Percentiles rank a stretch among this genome's conserved stretches.
Conservation (phyloP, 768 basidiomycete species). For the Artomyces pyxidatus region DNA sequence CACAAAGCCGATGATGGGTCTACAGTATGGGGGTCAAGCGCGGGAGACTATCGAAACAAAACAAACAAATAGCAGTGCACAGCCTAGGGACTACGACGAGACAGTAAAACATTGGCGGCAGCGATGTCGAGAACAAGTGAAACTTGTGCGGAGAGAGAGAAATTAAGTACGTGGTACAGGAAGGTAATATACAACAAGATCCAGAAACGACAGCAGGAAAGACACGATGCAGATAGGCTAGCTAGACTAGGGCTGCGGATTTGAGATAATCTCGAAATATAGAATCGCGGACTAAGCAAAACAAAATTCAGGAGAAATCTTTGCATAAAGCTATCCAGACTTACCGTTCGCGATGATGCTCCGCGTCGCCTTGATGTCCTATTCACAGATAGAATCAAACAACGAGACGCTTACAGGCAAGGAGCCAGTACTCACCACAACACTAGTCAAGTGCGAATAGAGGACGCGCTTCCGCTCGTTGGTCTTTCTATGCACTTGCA, state of each 20-base stretch:
- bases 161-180: no score
- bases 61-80: no score
- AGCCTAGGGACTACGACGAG: no score
- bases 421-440: conserved; percentile 51
- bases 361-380: conserved; percentile 82
- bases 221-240: background rate
- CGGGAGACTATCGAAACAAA: no score
- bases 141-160: conserved; percentile 3
- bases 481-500: conserved; percentile 72
- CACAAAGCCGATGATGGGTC: no score
- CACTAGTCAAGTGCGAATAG: conserved; percentile 76
- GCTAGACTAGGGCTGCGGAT: conserved; percentile 29
- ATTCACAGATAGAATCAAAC: conserved; percentile 3
- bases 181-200: conserved; percentile 4
- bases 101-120: no score
- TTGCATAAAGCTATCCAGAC: conserved; percentile 2
- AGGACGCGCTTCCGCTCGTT: conserved; percentile 76
- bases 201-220: background rate
- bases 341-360: conserved; percentile 75
- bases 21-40: no score
- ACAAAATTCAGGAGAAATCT: background rate
- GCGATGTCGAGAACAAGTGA: no score
- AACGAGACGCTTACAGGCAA: no score
- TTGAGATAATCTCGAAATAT: conserved; percentile 31
- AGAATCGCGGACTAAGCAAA: conserved; percentile 24